Evolutionary conservation across 352 stramenopile species (phyloP), one percentile per base, ranked within the genome.

Genomic region (Pythium monospermum): DNA sequence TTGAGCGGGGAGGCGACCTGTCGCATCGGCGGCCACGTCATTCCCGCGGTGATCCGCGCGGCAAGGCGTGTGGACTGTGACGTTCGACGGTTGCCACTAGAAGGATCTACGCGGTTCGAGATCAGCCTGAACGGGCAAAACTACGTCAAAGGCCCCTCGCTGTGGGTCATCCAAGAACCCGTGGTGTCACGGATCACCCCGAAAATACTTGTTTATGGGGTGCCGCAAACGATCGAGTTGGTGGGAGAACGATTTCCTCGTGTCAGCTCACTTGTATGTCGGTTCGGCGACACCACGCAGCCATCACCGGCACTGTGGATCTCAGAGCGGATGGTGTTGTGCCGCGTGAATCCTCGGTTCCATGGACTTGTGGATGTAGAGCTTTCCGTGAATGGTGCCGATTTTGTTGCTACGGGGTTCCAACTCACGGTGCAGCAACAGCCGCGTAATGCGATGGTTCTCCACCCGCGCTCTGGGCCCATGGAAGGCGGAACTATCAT

Each of bases 301-400:
- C 38, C 18, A 15, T 49, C 12, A 46, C 52, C 11, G 10, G 57
- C 50, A 11, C 16, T 59, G 6, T 65, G 57, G 57, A 41, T 65
- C 22, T 55, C 44, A 13, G 35, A 49, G 6, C 10, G 23, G 1
- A 8, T 59, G 7, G 57, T 65, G 6, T 4, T 59, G 2, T 65
- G 57, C 33, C 36, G 18, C 47, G 50, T 11, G 53, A 52, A 12
- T 54, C 15, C 35, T 51, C 74, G 31, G n/a, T 33, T 13, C 54
- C 83, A 27, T 41, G 50, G 49, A 10, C 15, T 2, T 5, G n/a
- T 44, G 4, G 15, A 4, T 1, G 22, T 66, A 10, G 12, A 22
- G 0, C 71, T 90, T 46, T 82, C 79, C 4, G 48, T 77, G 1
- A 86, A 90, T 32, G 70, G 61, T n/a, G 42, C 78, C 3, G 73